Conservation (phyloP, 441 rosid species). For the Adansonia gregorii region DNA sequence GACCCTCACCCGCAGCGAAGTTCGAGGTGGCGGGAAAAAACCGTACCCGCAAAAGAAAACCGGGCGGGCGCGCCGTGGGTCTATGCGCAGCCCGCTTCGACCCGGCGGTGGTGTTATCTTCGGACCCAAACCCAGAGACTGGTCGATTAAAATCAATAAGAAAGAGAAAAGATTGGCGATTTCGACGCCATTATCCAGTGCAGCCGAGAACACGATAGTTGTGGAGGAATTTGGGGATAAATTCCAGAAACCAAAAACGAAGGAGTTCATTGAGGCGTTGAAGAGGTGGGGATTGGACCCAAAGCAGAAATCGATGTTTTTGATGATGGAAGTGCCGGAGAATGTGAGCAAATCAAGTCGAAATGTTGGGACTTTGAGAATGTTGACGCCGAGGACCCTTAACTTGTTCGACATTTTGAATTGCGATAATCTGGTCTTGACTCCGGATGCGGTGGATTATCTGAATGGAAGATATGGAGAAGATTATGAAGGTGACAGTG, state of each 20-base stretch:
- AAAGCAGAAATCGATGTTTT: constrained; percentile 75
- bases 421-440: constrained; percentile 75
- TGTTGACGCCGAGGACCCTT: constrained; percentile 85
- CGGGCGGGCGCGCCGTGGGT: constrained; percentile 80
- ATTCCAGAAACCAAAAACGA: constrained; percentile 80
- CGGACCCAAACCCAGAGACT: constrained; percentile 85
- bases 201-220: constrained; percentile 61
- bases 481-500: constrained; percentile 40
- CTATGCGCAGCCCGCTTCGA: constrained; percentile 72
- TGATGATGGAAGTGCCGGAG: constrained; percentile 70
- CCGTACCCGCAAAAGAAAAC: constrained; percentile 89
- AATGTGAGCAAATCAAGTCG: constrained; percentile 69
- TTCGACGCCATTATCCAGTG: constrained; percentile 80
- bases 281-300: constrained; percentile 90
- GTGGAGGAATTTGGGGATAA: constrained; percentile 85
- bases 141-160: constrained; percentile 86
- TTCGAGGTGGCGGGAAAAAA: constrained; percentile 84
- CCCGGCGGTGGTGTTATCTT: constrained; percentile 91
- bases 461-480: constrained; percentile 79
- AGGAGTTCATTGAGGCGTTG: constrained; percentile 80
- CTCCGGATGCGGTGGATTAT: constrained; percentile 74
- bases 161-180: constrained; percentile 89
- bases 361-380: constrained; percentile 83
- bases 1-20: constrained; percentile 81
- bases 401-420: constrained; percentile 89